A percentile compares a stretch with the other conserved stretches of the same genome.
phyloP scores from a whole-genome alignment of 2,329 filamentous ascomycete species.

The Coniochaeta sp. region DNA sequence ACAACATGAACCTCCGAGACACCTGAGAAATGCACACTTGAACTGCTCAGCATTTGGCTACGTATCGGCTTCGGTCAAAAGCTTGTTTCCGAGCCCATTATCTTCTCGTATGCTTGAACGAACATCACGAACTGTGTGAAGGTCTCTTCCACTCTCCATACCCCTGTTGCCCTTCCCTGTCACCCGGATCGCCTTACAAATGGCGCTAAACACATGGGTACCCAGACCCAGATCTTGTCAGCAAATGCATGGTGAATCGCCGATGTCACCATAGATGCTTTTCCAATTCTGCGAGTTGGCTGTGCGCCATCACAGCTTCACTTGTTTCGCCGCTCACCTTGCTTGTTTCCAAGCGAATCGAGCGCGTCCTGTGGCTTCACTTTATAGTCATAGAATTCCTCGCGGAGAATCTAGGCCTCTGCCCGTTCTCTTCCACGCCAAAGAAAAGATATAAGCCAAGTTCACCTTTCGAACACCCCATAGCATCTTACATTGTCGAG shows the following conservation, averaged over 20 bases:
- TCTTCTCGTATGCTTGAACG: neutral
- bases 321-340: neutral
- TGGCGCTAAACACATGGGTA: neutral
- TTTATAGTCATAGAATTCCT: neutral
- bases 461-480: neutral
- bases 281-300: neutral
- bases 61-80: neutral
- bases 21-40: neutral
- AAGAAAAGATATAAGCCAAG: neutral
- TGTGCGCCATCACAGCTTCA: neutral
- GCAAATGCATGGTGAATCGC: neutral
- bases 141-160: neutral
- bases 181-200: neutral
- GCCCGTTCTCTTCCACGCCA: neutral
- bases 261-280: neutral
- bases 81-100: neutral
- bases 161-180: neutral
- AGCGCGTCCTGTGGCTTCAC: neutral
- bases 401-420: neutral
- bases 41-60: neutral
- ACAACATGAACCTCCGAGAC: neutral
- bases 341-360: neutral
- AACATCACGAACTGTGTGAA: neutral
- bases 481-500: neutral
- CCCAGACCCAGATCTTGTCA: neutral